Evolutionary conservation across 1,139 yeast genomes (phyloP), one percentile per base, ranked within the genome.

Genomic region (Saccharomyces hybrid): DNA sequence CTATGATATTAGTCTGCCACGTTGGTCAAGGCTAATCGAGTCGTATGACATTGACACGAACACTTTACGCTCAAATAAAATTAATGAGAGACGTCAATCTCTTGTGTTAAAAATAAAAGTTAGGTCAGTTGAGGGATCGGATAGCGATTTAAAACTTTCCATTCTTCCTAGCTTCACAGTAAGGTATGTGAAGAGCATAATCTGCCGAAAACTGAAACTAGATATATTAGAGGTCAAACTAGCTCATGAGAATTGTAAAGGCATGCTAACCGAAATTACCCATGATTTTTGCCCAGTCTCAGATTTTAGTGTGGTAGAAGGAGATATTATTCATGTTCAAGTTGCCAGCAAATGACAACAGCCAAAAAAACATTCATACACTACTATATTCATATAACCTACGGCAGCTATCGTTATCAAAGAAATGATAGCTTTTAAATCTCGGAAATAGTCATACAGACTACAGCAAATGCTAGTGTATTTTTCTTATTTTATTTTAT

Each of bases 1-100:
- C 0, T 73, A 72, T 54, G 63, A 73, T 53, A 48, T 32, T n/a
- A 31, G 29, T 6, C 52, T 52, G n/a, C 8, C 23, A 8, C 57
- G 64, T 26, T 63, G 67, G 57, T 16, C 51, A 5, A n/a, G 47
- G 13, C 53, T 67, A 27, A 38, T 55, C 2, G 7, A 51, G 13
- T 63, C 61, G 31, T 62, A 64, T 51, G 55, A 57, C 14, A 42
- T 51, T n/a, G 46, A n/a, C 44, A 48, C 23, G 25, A 32, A 13
- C 4, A 32, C n/a, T 13, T n/a, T 32, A 32, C 2, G 14, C 8
- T 32, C 4, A 1, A 32, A 13, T 32, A 13, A 32, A 32, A 32
- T 13, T n/a, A 47, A 54, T 2, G 27, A 20, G n/a, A 14, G 26
- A 42, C 46, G 46, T 5, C n/a, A 42, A 42, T 20, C 27, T 13